phyloP scores from a whole-genome alignment of 2,329 filamentous ascomycete genomes.

The Neurospora sp. region DNA sequence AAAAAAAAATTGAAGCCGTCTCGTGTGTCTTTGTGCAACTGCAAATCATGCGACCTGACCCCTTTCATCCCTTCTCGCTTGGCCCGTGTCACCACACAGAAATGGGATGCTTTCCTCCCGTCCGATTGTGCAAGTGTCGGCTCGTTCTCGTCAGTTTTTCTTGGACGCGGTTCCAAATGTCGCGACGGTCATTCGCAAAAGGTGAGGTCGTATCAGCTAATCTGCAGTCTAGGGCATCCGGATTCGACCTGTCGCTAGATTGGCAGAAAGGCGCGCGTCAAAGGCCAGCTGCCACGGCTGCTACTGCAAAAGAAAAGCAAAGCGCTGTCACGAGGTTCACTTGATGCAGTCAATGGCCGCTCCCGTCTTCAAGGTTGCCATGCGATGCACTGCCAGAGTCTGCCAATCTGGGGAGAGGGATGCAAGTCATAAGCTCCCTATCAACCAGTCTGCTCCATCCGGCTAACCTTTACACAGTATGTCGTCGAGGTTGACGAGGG shows the following conservation, averaged over 20 bases:
- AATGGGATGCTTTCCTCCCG: background rate
- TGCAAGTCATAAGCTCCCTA: background rate
- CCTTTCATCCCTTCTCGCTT: background rate
- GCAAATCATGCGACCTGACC: conserved; percentile 1
- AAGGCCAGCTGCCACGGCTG: background rate
- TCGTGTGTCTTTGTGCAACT: background rate
- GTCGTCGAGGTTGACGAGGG: background rate
- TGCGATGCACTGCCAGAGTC: background rate
- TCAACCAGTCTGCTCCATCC: background rate
- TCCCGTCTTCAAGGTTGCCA: background rate
- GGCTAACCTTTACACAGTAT: background rate
- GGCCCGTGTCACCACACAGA: background rate
- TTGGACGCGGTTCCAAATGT: background rate
- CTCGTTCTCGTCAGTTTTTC: background rate
- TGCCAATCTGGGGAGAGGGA: background rate
- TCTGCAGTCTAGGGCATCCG: background rate
- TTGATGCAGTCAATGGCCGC: background rate
- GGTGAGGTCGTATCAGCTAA: background rate
- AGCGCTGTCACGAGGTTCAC: background rate
- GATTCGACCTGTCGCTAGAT: background rate
- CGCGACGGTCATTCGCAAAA: background rate
- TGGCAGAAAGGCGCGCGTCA: background rate
- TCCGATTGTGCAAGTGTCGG: background rate
- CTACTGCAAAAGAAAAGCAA: background rate
- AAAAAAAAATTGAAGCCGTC: background rate